A percentile compares a stretch with the other conserved stretches of the same genome.
Evolutionary conservation across 2,329 filamentous ascomycete genomes (phyloP).

Genomic region (Lachnellula suecica): DNA sequence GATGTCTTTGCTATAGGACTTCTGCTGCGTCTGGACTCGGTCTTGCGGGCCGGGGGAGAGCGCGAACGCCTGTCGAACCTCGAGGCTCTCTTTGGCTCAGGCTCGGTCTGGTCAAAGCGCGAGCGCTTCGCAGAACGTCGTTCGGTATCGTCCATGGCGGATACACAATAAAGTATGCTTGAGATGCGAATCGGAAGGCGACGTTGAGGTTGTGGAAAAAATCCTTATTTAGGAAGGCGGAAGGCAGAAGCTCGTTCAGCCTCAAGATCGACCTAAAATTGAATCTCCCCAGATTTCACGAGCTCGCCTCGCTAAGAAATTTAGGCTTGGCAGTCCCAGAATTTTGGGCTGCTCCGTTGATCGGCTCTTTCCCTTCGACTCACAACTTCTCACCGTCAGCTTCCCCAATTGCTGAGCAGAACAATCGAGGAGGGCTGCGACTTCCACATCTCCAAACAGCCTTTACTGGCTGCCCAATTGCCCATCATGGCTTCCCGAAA

Average conservation of each 20-base stretch:
- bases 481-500: conserved; percentile 31
- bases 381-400: conserved; percentile 4
- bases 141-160: conserved; percentile 74
- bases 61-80: conserved; percentile 91
- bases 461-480: conserved; percentile 9
- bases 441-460: neutral
- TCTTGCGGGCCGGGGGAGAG: conserved; percentile 66
- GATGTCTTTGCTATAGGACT: conserved; percentile 63
- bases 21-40: conserved; percentile 73
- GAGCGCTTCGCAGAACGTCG: conserved; percentile 76
- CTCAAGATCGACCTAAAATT: too few species aligned
- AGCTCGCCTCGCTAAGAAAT: too few species aligned
- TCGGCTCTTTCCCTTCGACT: neutral
- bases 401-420: conserved; percentile 4
- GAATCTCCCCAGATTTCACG: too few species aligned
- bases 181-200: too few species aligned
- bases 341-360: too few species aligned
- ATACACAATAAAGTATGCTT: neutral
- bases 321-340: too few species aligned
- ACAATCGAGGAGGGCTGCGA: conserved; percentile 1
- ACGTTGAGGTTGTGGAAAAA: too few species aligned
- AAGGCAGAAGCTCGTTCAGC: neutral
- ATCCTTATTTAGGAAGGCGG: too few species aligned
- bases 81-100: conserved; percentile 72
- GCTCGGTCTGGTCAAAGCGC: conserved; percentile 90